phyloP scores from a whole-genome alignment of 2,329 filamentous ascomycete species.

The Tolypocladium inflatum region DNA sequence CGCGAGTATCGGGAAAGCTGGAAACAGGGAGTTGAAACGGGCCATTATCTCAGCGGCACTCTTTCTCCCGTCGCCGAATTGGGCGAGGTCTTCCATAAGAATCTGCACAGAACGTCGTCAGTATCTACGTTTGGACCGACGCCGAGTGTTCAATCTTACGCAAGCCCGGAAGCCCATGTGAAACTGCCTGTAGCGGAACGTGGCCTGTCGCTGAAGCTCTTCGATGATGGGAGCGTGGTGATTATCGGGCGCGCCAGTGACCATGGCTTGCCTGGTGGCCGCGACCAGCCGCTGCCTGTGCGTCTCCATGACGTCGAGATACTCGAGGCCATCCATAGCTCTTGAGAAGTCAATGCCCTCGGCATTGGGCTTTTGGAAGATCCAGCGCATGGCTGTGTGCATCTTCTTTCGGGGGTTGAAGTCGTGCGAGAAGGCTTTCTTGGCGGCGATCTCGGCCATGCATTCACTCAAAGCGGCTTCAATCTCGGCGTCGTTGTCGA shows the following conservation, averaged over 20 bases:
- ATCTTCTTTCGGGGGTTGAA: constrained; percentile 19
- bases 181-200: constrained; percentile 17
- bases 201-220: constrained; percentile 19
- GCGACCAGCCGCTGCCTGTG: constrained; percentile 18
- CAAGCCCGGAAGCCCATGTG: constrained; percentile 22
- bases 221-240: constrained; percentile 13
- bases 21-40: constrained; percentile 25
- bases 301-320: constrained; percentile 21
- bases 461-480: constrained; percentile 8
- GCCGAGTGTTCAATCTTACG: constrained; percentile 11
- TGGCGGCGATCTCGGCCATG: constrained; percentile 9
- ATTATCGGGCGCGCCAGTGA: constrained; percentile 4
- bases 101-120: constrained; percentile 10
- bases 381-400: constrained; percentile 9
- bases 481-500: constrained; percentile 18
- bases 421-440: constrained; percentile 2
- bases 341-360: constrained; percentile 16
- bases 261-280: constrained; percentile 10
- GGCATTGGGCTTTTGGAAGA: constrained; percentile 17
- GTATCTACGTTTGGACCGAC: background rate
- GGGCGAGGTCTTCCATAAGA: constrained; percentile 14
- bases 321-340: constrained; percentile 20
- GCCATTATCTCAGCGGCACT: constrained; percentile 18
- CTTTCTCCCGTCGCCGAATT: constrained; percentile 3
- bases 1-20: constrained; percentile 13